Conservation (phyloP, 352 stramenopile species). For the Globisporangium viniferum region DNA sequence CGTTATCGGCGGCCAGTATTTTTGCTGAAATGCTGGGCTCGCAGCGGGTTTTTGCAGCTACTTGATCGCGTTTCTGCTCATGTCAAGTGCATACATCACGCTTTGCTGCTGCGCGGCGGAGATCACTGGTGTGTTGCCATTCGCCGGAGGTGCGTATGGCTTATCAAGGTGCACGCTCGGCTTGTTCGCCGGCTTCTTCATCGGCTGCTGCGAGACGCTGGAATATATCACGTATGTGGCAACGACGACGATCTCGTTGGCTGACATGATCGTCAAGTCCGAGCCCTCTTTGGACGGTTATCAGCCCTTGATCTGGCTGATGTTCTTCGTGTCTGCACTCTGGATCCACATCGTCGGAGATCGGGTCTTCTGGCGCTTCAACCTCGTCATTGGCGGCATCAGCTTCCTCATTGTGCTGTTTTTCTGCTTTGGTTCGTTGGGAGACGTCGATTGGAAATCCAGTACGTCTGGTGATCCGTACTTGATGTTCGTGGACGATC, state of each 20-base stretch:
- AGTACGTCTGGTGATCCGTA: slow-evolving; percentile 10
- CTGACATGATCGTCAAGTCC: slow-evolving; percentile 30
- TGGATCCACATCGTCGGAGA: slow-evolving; percentile 30
- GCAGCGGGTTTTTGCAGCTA: slow-evolving; percentile 20
- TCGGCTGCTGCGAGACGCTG: slow-evolving; percentile 33
- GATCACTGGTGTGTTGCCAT: slow-evolving; percentile 28
- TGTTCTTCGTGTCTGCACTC: slow-evolving; percentile 35
- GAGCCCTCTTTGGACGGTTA: slow-evolving; percentile 10
- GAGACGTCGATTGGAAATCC: slow-evolving; percentile 20
- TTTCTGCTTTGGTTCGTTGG: slow-evolving; percentile 35
- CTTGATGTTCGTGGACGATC: slow-evolving; percentile 15
- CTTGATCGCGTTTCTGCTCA: slow-evolving; percentile 22
- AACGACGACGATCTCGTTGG: slow-evolving; percentile 27
- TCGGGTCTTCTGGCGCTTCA: slow-evolving; percentile 43
- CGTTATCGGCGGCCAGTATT: slow-evolving; percentile 32
- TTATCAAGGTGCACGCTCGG: slow-evolving; percentile 15
- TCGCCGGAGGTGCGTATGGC: slow-evolving; percentile 21
- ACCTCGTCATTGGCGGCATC: slow-evolving; percentile 24
- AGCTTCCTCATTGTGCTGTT: slow-evolving; percentile 36
- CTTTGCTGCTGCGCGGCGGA: slow-evolving; percentile 31
- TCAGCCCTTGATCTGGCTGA: slow-evolving; percentile 25
- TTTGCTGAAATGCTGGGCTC: slow-evolving; percentile 30
- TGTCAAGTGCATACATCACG: slow-evolving; percentile 23
- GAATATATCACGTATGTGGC: slow-evolving; percentile 40
- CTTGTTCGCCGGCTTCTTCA: slow-evolving; percentile 22